Evolutionary conservation across 192 early-diverging fungal genomes (phyloP).

Genomic region (Chytriomyces sp.): DNA sequence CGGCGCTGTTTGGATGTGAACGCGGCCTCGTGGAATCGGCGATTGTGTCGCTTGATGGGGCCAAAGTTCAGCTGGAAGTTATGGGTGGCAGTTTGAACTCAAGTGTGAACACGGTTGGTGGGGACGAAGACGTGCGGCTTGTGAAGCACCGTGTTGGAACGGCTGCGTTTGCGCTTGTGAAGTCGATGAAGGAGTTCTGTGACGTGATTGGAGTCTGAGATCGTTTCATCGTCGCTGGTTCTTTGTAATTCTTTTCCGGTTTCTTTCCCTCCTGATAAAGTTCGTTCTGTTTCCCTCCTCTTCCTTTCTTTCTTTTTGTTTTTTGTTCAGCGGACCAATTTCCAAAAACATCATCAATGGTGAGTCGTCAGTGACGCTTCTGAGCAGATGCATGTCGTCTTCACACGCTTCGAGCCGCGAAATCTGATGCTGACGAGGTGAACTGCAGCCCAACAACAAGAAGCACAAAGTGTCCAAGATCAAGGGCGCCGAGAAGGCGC

Average conservation of each 20-base stretch:
- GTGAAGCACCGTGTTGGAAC: constrained; percentile 15
- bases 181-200: constrained; percentile 28
- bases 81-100: neutral
- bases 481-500: constrained; percentile 64
- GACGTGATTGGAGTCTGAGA: constrained; percentile 21
- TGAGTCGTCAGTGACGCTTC: too few species aligned
- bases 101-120: neutral
- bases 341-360: too few species aligned
- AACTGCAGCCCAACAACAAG: constrained; percentile 33
- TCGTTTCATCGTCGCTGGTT: too few species aligned
- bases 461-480: constrained; percentile 34
- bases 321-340: too few species aligned
- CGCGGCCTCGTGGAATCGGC: neutral
- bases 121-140: neutral
- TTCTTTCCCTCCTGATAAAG: too few species aligned
- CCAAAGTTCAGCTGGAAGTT: neutral
- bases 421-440: too few species aligned
- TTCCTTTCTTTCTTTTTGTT: too few species aligned
- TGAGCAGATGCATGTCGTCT: too few species aligned
- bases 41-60: neutral
- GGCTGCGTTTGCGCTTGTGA: constrained; percentile 16
- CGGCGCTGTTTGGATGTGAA: neutral
- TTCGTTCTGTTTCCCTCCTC: too few species aligned
- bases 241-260: too few species aligned
- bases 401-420: too few species aligned